These are phyloP conservation scores for Pleurotus cornucopiae DNA, from an alignment of 768 basidiomycete genomes.

Conservation along the genomic window DNA sequence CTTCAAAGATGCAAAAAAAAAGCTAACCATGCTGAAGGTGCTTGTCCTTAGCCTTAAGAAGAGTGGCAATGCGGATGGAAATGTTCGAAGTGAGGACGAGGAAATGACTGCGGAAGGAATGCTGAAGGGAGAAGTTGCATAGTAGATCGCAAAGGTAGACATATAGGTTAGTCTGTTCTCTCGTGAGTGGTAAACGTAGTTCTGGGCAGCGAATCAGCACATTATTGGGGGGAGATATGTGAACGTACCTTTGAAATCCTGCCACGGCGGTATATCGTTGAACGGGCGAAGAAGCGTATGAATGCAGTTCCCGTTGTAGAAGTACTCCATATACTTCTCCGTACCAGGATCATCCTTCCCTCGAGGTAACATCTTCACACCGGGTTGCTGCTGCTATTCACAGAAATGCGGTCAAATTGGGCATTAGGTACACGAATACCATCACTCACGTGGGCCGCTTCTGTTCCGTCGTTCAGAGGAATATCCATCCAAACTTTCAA, in stretches of 20 bases:
- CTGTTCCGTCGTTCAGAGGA: slow-evolving; percentile 43
- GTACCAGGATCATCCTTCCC: slow-evolving; percentile 83
- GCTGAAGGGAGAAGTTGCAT: slow-evolving; percentile 83
- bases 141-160: slow-evolving; percentile 90
- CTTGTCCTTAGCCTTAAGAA: slow-evolving; percentile 84
- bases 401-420: slow-evolving; percentile 5
- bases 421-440: slow-evolving; percentile 6
- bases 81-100: slow-evolving; percentile 82
- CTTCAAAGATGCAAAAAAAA: not conserved
- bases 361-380: slow-evolving; percentile 36
- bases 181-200: slow-evolving; percentile 48
- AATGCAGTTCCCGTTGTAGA: slow-evolving; percentile 77
- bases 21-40: slow-evolving; percentile 85
- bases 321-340: slow-evolving; percentile 89
- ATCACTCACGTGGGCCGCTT: slow-evolving; percentile 27
- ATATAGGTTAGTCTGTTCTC: slow-evolving; percentile 79
- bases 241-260: slow-evolving; percentile 28
- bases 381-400: slow-evolving; percentile 13
- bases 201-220: slow-evolving; percentile 27
- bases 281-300: slow-evolving; percentile 81
- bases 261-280: slow-evolving; percentile 50
- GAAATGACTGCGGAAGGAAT: slow-evolving; percentile 89
- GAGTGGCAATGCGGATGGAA: slow-evolving; percentile 64
- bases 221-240: not conserved
- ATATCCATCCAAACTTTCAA: slow-evolving; percentile 80